A percentile compares a stretch with the other conserved stretches of the same genome.
phyloP scores from a whole-genome alignment of 2,329 filamentous ascomycete species.

The Sarocladiaceae sp. region DNA sequence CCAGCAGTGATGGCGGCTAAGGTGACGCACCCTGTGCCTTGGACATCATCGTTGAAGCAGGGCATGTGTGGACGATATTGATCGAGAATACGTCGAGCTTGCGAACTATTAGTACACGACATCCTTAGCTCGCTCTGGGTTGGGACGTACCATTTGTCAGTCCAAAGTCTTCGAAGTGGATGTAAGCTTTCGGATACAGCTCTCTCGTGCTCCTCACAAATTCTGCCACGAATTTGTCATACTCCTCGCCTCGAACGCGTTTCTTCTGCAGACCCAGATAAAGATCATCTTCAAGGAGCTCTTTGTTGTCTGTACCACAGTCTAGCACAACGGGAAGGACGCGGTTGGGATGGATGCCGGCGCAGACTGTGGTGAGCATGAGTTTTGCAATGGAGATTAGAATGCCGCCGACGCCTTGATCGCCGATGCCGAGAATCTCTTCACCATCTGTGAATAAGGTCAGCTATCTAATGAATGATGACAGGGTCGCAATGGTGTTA shows the following conservation, averaged over 20 bases:
- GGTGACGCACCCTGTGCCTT: slow-evolving; percentile 85
- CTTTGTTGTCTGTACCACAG: slow-evolving; percentile 78
- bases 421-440: slow-evolving; percentile 82
- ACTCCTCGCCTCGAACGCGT: slow-evolving; percentile 65
- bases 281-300: slow-evolving; percentile 68
- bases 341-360: slow-evolving; percentile 76
- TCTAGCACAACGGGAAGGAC: slow-evolving; percentile 80
- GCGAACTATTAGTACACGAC: background rate
- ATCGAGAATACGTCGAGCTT: slow-evolving; percentile 70
- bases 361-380: slow-evolving; percentile 76
- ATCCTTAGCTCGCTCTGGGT: too few relatives aligned
- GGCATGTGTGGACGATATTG: slow-evolving; percentile 68
- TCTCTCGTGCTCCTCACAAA: slow-evolving; percentile 67
- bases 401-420: slow-evolving; percentile 82
- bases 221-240: slow-evolving; percentile 71
- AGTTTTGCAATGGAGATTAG: slow-evolving; percentile 83
- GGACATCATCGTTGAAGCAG: slow-evolving; percentile 90
- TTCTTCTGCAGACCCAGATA: slow-evolving; percentile 71
- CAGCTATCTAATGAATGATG: too few relatives aligned
- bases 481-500: slow-evolving; percentile 31
- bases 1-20: slow-evolving; percentile 77
- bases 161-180: slow-evolving; percentile 90
- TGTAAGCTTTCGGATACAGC: slow-evolving; percentile 73
- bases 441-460: slow-evolving; percentile 44
- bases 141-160: slow-evolving; percentile 57